Percentiles rank a stretch among this genome's conserved stretches.
Conservation (phyloP, 768 basidiomycete genomes). For the Cantharellus anzutake region DNA sequence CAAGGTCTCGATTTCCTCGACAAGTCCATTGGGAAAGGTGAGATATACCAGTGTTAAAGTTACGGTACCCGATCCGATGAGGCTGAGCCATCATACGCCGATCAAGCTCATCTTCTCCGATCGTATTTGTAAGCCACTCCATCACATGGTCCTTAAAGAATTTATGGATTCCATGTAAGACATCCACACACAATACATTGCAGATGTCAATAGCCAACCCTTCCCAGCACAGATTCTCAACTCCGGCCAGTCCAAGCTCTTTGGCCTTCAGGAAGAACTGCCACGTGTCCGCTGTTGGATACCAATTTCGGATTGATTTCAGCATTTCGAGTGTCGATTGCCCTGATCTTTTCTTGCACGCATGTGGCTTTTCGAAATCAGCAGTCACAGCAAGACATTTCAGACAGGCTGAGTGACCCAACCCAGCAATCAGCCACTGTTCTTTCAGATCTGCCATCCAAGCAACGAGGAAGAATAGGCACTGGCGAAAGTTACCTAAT, state of each 20-base stretch:
- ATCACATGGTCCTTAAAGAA: slow-evolving; percentile 21
- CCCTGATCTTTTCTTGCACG: no score
- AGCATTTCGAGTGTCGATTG: not conserved
- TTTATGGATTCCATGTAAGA: slow-evolving; percentile 24
- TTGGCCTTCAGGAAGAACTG: not conserved
- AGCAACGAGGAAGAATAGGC: slow-evolving; percentile 23
- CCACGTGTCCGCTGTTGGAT: slow-evolving; percentile 28
- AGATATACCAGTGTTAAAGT: slow-evolving; percentile 1
- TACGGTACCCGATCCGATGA: not conserved
- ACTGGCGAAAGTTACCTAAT: slow-evolving; percentile 17
- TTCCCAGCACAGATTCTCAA: slow-evolving; percentile 7
- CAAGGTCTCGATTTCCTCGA: slow-evolving; percentile 2
- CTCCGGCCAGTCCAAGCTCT: not conserved
- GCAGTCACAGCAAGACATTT: slow-evolving; percentile 1
- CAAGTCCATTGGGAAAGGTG: slow-evolving; percentile 7
- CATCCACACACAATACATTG: slow-evolving; percentile 22
- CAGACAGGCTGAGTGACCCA: slow-evolving; percentile 3
- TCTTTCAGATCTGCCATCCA: slow-evolving; percentile 10
- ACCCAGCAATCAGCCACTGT: slow-evolving; percentile 6
- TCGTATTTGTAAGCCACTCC: slow-evolving; percentile 17
- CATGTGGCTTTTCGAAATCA: not conserved
- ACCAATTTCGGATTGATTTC: slow-evolving; percentile 9
- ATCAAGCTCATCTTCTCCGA: slow-evolving; percentile 10
- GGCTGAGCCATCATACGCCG: slow-evolving; percentile 10
- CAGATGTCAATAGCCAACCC: slow-evolving; percentile 11